These are phyloP conservation scores for Geoglossum glabrum DNA, from an alignment of 495 filamentous ascomycete species.

Conservation along the genomic window DNA sequence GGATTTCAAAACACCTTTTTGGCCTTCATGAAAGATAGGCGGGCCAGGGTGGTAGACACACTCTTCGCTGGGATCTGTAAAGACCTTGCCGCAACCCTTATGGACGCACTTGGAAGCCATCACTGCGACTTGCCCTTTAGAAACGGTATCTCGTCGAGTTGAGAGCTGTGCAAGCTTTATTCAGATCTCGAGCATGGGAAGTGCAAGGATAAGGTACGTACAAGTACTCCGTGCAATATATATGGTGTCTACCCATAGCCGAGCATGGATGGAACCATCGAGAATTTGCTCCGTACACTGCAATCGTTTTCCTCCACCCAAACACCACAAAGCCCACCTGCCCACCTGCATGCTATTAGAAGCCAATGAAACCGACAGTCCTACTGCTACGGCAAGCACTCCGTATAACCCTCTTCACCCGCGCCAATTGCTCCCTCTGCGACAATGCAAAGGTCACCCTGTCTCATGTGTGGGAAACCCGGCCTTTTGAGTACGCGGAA, in stretches of 20 bases:
- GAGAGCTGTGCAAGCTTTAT: neutral
- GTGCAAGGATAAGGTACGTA: no score
- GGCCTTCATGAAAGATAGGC: conserved; percentile 91
- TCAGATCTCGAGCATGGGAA: no score
- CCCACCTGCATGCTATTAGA: neutral
- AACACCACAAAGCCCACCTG: neutral
- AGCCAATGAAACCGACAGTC: conserved; percentile 19
- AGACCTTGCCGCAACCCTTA: conserved; percentile 82
- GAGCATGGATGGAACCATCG: neutral
- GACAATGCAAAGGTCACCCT: conserved; percentile 52
- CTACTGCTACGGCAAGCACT: conserved; percentile 33
- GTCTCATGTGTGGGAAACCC: conserved; percentile 43
- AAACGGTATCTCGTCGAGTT: neutral
- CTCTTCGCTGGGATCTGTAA: conserved; percentile 61
- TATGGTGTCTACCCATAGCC: neutral
- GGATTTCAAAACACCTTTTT: conserved; percentile 52
- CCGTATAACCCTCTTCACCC: conserved; percentile 67
- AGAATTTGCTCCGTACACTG: no score
- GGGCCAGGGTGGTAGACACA: conserved; percentile 89
- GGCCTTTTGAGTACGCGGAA: conserved; percentile 58
- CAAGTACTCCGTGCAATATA: neutral
- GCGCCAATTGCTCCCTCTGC: conserved; percentile 61
- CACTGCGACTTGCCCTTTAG: conserved; percentile 1
- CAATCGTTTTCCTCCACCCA: neutral
- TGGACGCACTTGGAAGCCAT: conserved; percentile 92